phyloP scores from a whole-genome alignment of 441 rosid genomes.

The Isatis lusitanica region DNA sequence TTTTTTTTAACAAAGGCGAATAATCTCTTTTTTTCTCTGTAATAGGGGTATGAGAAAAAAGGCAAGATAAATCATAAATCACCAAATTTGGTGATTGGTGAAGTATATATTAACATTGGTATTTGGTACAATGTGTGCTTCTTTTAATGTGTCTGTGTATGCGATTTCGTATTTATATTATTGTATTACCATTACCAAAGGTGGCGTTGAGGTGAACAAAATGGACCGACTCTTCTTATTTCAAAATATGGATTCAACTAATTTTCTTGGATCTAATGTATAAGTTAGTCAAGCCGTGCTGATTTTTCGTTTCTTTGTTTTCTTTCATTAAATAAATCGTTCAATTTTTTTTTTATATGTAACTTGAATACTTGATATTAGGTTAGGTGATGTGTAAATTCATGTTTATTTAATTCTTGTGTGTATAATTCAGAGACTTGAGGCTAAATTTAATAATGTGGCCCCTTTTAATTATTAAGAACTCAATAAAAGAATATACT shows the following conservation, averaged over 20 bases:
- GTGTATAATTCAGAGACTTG: too few species aligned
- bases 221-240: constrained; percentile 33
- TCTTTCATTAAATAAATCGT: not conserved
- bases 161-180: not conserved
- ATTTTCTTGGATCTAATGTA: constrained; percentile 23
- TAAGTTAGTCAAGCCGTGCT: constrained; percentile 5
- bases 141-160: not conserved
- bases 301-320: not conserved
- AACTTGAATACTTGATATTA: too few species aligned
- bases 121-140: not conserved
- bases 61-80: not conserved
- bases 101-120: not conserved
- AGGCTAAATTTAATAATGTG: too few species aligned
- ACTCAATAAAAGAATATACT: too few species aligned
- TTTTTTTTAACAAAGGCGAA: too few species aligned
- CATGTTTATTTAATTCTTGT: too few species aligned
- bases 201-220: constrained; percentile 14
- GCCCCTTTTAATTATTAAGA: too few species aligned
- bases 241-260: constrained; percentile 2
- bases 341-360: not conserved
- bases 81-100: too few species aligned
- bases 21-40: constrained; percentile 1
- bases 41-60: not conserved
- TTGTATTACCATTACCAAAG: constrained; percentile 20
- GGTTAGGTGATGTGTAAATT: too few species aligned